These are phyloP conservation scores for Lachancea mirantina DNA, from an alignment of 805 yeast species.

Conservation along the genomic window DNA sequence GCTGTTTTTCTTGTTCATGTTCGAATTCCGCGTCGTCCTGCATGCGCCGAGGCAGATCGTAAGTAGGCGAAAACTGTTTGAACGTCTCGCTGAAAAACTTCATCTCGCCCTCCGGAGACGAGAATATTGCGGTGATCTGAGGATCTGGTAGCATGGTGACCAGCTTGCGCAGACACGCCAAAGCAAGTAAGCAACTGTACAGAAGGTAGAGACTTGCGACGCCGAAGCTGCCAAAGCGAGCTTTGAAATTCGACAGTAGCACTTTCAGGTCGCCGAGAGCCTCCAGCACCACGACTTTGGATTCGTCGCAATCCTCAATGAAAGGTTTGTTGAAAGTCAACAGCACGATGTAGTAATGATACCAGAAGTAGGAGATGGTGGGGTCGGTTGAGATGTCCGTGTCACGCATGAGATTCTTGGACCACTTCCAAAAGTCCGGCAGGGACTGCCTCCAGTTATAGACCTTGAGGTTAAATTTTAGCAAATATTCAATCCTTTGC, in stretches of 20 bases:
- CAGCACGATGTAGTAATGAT: constrained; percentile 50
- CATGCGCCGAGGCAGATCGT: constrained; percentile 21
- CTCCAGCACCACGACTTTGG: constrained; percentile 24
- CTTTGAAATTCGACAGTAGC: constrained; percentile 23
- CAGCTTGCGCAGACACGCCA: constrained; percentile 23
- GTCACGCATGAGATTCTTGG: constrained; percentile 32
- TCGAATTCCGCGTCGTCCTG: constrained; percentile 21
- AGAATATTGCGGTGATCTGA: constrained; percentile 3
- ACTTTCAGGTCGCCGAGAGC: constrained; percentile 25
- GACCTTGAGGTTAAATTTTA: constrained; percentile 43
- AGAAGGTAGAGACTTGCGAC: constrained; percentile 28
- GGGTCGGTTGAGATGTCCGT: constrained; percentile 44
- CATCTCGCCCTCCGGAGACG: constrained; percentile 12
- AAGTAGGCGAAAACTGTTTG: constrained; percentile 8
- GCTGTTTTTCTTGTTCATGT: constrained; percentile 21
- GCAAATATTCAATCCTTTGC: constrained; percentile 32
- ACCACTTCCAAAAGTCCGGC: constrained; percentile 47
- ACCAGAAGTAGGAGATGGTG: constrained; percentile 44
- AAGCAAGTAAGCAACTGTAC: constrained; percentile 30
- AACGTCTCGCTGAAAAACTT: constrained; percentile 23
- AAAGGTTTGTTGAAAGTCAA: constrained; percentile 58
- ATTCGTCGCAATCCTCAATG: constrained; percentile 35
- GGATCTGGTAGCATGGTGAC: constrained; percentile 12
- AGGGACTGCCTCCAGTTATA: constrained; percentile 45
- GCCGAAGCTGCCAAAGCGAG: constrained; percentile 17